Evolutionary conservation across 108 stramenopile genomes (phyloP), one percentile per base, ranked within the genome.

Genomic region (Pseudonitzschia pungens): DNA sequence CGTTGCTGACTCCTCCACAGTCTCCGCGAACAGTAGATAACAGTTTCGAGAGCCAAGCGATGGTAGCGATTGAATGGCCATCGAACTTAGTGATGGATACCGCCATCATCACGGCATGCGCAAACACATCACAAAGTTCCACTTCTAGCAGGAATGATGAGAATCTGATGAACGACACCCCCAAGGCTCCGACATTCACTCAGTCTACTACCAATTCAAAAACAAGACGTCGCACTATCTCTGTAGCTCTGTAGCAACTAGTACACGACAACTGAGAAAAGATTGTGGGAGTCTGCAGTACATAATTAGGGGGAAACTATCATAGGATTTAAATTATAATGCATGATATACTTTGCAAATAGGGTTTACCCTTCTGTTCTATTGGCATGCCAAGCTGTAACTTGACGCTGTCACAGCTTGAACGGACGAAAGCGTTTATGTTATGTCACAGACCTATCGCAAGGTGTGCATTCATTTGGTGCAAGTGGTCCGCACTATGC

Each of bases 41-140:
- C 57, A 26, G 8, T 16, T 26, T 33, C 53, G 85, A 86, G 66
- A 83, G 81, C 56, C 64, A 24, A 24, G 68, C 65, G 42, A 72
- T 73, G 14, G 74, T 71, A 1, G 70, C 77, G 9, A 81, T 86
- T 27, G 89, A 90, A 68, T 90, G 89, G 89, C 89, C 89, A 20
- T 86, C 82, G 59, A 87, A 87, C 73, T 51, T 90, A 56, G 77
- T 85, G 18, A 83, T 90, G 62, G 89, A 90, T 65, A 87, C 74
- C 78, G 85, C 89, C 20, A 80, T 90, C 51, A 85, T 83, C 50
- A 67, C 76, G 18, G 81, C 84, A 24, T 76, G 43, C 11, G 26
- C 57, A 9, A 43, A 69, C n/a, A 29, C 53, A 0, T 74, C 70
- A 18, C 74, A 74, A 18, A 27, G 72, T 20, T 72, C 71, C 11